Percentiles rank a stretch among this genome's conserved stretches.
Evolutionary conservation across 1,139 yeast genomes (phyloP).

Genomic region (Candida tropicalis): DNA sequence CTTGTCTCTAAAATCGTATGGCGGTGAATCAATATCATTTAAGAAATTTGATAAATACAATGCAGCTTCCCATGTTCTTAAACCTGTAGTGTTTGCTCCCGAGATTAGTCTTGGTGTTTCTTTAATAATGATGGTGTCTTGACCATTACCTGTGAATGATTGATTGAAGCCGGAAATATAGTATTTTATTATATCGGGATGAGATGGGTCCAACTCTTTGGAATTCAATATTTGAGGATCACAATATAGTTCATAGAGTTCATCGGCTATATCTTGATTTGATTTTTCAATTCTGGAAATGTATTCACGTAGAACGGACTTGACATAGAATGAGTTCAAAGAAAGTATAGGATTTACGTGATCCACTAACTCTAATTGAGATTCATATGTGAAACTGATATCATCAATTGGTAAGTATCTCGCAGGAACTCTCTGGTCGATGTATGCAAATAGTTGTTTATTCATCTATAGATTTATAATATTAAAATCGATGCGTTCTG

Average conservation of each 20-base stretch:
- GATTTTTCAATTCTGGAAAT: conserved; percentile 36
- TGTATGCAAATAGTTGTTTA: conserved; percentile 9
- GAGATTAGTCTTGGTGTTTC: conserved; percentile 70
- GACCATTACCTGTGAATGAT: conserved; percentile 14
- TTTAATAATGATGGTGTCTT: conserved; percentile 40
- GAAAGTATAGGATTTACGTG: conserved; percentile 22
- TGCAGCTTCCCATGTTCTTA: conserved; percentile 95
- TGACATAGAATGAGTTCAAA: conserved; percentile 54
- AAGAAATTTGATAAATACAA: conserved; percentile 61
- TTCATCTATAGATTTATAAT: conserved; percentile 12
- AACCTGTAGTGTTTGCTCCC: conserved; percentile 82
- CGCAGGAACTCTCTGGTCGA: conserved; percentile 18
- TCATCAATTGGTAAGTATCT: conserved; percentile 10
- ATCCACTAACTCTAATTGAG: conserved; percentile 12
- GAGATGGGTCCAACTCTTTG: conserved; percentile 43
- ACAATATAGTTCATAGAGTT: conserved; percentile 55
- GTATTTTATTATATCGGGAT: conserved; percentile 52
- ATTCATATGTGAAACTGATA: conserved; percentile 10
- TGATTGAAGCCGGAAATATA: conserved; percentile 29
- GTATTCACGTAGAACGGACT: conserved; percentile 43
- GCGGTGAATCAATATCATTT: conserved; percentile 13
- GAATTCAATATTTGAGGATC: conserved; percentile 40
- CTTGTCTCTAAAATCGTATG: conserved; percentile 19
- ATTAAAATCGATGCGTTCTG: neutral
- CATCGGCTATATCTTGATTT: conserved; percentile 36